These are phyloP conservation scores for Patellifolia procumbens DNA, from an alignment of 179 eudicot genomes.

Conservation along the genomic window DNA sequence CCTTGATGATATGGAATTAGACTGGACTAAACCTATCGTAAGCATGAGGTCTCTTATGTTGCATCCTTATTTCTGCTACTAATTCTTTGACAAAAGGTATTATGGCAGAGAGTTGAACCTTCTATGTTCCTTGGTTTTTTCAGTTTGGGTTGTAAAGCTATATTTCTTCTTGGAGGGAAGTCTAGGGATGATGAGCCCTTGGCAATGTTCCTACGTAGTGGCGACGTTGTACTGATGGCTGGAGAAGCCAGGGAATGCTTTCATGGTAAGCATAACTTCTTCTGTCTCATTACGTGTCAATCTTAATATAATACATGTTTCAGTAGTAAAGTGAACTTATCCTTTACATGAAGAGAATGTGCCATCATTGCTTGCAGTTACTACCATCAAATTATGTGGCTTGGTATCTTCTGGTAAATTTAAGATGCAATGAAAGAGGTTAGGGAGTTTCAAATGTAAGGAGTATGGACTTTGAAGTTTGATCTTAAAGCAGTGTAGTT, in stretches of 20 bases:
- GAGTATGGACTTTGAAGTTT: not conserved
- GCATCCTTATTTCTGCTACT: not conserved
- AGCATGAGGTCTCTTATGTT: constrained; percentile 78
- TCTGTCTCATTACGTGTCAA: not conserved
- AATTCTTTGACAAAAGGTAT: not conserved
- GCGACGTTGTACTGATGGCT: constrained; percentile 81
- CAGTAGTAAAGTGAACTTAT: not conserved
- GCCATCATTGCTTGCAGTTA: not conserved
- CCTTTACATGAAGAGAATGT: not conserved
- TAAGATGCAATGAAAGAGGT: not conserved
- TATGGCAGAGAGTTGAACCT: not conserved
- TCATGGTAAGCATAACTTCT: constrained; percentile 63
- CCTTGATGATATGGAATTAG: constrained; percentile 95
- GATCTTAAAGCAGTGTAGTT: not conserved
- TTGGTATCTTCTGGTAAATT: not conserved
- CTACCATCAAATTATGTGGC: not conserved
- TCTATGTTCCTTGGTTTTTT: constrained; percentile 2
- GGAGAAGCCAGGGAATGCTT: constrained; percentile 95
- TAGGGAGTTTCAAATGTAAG: not conserved
- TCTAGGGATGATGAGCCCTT: constrained; percentile 70
- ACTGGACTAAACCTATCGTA: constrained; percentile 94
- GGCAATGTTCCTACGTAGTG: constrained; percentile 89
- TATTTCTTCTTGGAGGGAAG: constrained; percentile 96
- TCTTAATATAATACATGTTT: not conserved
- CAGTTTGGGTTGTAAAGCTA: constrained; percentile 95